phyloP scores from a whole-genome alignment of 352 stramenopile genomes.

The Halophytophthora polymorphica region DNA sequence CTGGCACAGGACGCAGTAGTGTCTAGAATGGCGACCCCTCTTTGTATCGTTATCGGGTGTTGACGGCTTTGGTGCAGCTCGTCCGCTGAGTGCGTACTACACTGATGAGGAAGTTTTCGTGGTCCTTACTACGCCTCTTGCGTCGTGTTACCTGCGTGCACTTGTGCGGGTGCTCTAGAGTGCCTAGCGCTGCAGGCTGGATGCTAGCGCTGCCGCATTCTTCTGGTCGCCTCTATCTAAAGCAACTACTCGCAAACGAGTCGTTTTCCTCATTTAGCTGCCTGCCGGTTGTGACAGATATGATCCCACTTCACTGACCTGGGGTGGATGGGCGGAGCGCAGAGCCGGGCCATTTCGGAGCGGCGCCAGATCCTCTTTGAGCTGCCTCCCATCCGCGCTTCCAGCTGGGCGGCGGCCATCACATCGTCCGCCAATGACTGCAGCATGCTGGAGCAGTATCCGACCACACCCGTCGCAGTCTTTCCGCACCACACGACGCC shows the following conservation, averaged over 20 bases:
- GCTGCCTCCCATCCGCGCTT: not conserved
- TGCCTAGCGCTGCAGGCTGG: too few relatives aligned
- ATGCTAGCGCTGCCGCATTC: too few relatives aligned
- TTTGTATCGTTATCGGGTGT: too few relatives aligned
- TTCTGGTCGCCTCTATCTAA: not conserved
- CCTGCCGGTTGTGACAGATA: slow-evolving; percentile 11
- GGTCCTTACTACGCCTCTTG: too few relatives aligned
- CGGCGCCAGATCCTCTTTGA: not conserved
- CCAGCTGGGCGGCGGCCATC: not conserved
- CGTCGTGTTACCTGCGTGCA: too few relatives aligned
- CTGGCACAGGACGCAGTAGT: too few relatives aligned
- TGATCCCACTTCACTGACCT: slow-evolving; percentile 11
- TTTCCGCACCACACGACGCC: not conserved
- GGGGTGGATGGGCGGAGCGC: slow-evolving; percentile 8
- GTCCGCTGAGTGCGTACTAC: too few relatives aligned
- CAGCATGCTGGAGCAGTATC: not conserved
- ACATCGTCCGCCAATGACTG: not conserved
- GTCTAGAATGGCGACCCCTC: too few relatives aligned
- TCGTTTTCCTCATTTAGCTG: too few relatives aligned
- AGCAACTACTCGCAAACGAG: not conserved
- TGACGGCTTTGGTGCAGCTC: too few relatives aligned
- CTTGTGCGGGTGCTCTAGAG: too few relatives aligned
- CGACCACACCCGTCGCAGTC: not conserved
- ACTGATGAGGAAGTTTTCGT: too few relatives aligned
- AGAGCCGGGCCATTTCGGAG: not conserved